These are phyloP conservation scores for Cucurbita ficifolia DNA, from an alignment of 306 rosid species.

Conservation along the genomic window DNA sequence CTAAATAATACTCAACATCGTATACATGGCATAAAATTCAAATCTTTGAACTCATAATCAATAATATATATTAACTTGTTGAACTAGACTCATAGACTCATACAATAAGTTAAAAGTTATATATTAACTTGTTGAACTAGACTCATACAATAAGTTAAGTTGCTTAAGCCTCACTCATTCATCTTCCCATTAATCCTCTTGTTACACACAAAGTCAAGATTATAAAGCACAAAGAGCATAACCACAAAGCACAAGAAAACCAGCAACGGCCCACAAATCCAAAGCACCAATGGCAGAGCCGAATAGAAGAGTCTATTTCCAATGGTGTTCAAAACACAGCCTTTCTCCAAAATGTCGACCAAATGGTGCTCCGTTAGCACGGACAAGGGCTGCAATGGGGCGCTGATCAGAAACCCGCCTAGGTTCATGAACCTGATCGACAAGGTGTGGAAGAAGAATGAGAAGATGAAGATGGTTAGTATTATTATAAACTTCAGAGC, in stretches of 20 bases:
- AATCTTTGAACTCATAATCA: too few species aligned
- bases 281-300: slow-evolving; percentile 65
- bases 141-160: too few species aligned
- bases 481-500: slow-evolving; percentile 58
- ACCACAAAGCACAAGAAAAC: slow-evolving; percentile 51
- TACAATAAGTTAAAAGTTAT: too few species aligned
- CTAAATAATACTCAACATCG: too few species aligned
- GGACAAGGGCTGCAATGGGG: slow-evolving; percentile 41
- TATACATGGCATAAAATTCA: too few species aligned
- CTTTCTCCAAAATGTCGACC: slow-evolving; percentile 47
- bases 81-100: too few species aligned
- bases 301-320: slow-evolving; percentile 75
- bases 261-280: slow-evolving; percentile 84
- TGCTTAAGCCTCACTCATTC: too few species aligned
- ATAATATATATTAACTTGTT: too few species aligned
- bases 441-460: slow-evolving; percentile 68
- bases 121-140: too few species aligned
- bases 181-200: background rate
- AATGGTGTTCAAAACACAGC: slow-evolving; percentile 48
- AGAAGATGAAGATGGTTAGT: slow-evolving; percentile 54
- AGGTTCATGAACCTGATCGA: slow-evolving; percentile 73
- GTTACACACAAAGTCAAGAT: slow-evolving; percentile 42
- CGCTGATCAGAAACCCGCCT: slow-evolving; percentile 58
- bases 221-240: slow-evolving; percentile 65
- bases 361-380: slow-evolving; percentile 2